A percentile compares a stretch with the other conserved stretches of the same genome.
These are phyloP conservation scores for Candida methanosorbosa DNA, from an alignment of 805 yeast species.

Conservation along the genomic window DNA sequence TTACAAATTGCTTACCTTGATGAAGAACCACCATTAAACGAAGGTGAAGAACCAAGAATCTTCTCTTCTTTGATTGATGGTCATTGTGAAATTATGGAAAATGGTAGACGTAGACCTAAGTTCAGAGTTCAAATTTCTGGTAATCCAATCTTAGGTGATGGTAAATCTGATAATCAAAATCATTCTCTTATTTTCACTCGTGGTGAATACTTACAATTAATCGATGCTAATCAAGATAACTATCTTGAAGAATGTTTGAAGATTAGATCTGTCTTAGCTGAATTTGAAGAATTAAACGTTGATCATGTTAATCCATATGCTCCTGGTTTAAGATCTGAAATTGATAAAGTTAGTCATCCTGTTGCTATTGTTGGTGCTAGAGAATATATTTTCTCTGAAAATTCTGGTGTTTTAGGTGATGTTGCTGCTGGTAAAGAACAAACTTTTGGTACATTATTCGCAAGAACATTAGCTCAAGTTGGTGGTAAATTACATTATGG, in stretches of 20 bases:
- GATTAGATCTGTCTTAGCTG: slow-evolving; percentile 73
- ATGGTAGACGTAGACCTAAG: slow-evolving; percentile 69
- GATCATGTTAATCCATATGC: slow-evolving; percentile 80
- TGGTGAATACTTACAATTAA: slow-evolving; percentile 79
- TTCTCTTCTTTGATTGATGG: slow-evolving; percentile 78
- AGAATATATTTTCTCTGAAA: slow-evolving; percentile 81
- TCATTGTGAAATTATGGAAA: slow-evolving; percentile 61
- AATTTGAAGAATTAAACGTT: slow-evolving; percentile 68
- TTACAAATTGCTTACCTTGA: slow-evolving; percentile 88
- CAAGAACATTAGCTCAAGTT: slow-evolving; percentile 75
- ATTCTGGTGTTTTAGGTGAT: slow-evolving; percentile 79
- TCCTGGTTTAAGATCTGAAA: slow-evolving; percentile 45
- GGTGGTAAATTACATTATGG: slow-evolving; percentile 87
- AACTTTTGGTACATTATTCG: slow-evolving; percentile 78
- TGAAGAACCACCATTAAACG: slow-evolving; percentile 75
- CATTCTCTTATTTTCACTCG: slow-evolving; percentile 72
- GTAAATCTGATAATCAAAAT: slow-evolving; percentile 82
- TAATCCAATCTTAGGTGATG: slow-evolving; percentile 81
- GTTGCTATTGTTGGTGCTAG: slow-evolving; percentile 85
- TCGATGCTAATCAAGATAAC: slow-evolving; percentile 84
- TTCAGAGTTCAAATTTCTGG: slow-evolving; percentile 75
- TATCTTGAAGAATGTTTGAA: slow-evolving; percentile 79
- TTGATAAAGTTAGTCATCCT: slow-evolving; percentile 29
- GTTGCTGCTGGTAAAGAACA: slow-evolving; percentile 90
- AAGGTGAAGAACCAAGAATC: slow-evolving; percentile 63